Evolutionary conservation across 371 early-diverging fungal genomes (phyloP).

Genomic region (Mucor sp.): DNA sequence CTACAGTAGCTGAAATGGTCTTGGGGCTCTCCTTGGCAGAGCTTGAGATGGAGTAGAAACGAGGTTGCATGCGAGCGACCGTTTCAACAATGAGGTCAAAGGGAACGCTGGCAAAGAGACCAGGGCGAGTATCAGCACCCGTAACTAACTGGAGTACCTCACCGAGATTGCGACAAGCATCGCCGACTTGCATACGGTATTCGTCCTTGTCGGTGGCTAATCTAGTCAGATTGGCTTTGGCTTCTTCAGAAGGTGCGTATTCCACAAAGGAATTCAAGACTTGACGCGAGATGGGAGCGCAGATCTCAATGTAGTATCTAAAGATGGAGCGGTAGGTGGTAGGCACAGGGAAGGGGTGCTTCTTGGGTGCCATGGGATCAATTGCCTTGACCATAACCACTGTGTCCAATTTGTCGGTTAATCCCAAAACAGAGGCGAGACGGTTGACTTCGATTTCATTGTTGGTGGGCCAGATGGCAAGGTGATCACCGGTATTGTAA

Average conservation of each 20-base stretch:
- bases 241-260: constrained; percentile 61
- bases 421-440: constrained; percentile 65
- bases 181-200: constrained; percentile 64
- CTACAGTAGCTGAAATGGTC: constrained; percentile 81
- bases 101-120: constrained; percentile 57
- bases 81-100: constrained; percentile 80
- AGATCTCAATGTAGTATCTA: constrained; percentile 90
- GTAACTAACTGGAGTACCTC: constrained; percentile 58
- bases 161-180: constrained; percentile 68
- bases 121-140: constrained; percentile 23
- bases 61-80: constrained; percentile 82
- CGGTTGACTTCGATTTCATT: constrained; percentile 73
- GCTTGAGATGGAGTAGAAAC: constrained; percentile 97
- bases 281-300: constrained; percentile 67
- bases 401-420: constrained; percentile 67
- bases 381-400: constrained; percentile 63
- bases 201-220: constrained; percentile 76
- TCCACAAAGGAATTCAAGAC: constrained; percentile 59
- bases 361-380: constrained; percentile 71
- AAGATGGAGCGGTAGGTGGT: constrained; percentile 86
- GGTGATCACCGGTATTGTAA: constrained; percentile 94
- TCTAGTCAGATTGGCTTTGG: constrained; percentile 52
- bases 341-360: constrained; percentile 86
- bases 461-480: constrained; percentile 92
- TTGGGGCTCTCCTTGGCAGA: constrained; percentile 76